Evolutionary conservation across 495 filamentous ascomycete genomes (phyloP), one percentile per base, ranked within the genome.

Genomic region (Niebla homalea): DNA sequence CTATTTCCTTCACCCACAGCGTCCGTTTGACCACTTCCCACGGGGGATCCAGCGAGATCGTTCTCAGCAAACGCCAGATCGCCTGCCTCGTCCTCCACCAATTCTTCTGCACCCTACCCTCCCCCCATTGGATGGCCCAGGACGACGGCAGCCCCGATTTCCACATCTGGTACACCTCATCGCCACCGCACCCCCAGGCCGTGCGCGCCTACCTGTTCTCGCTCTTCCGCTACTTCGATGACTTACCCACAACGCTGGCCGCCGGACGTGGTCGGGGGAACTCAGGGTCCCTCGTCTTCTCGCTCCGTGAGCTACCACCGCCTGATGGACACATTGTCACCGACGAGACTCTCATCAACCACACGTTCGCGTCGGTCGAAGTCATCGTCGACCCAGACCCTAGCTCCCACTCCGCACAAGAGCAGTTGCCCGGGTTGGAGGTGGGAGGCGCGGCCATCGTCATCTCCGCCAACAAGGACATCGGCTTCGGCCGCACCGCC

Each of bases 401-500:
- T 32, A 6, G 5, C 3, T 10, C 29, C 29, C n/a, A 7, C 29
- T 12, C 29, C 5, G 5, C 29, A 7, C 10, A 7, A 12, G 14
- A 32, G 7, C 5, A 32, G 2, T 12, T 32, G 7, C 29, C 3
- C 5, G 29, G 8, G 8, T 12, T 32, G 3, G 0, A 32, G 5
- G 29, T 11, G 3, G 8, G 8, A 11, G 0, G 8, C 29, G 14
- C 8, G 8, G 59, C 59, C 6, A 47, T 38, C 3, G 57, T 59
- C 8, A 41, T 59, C 39, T 48, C 59, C n/a, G 50, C 53, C 11
- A 60, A 64, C 44, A 52, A 53, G 39, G 39, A 43, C 36, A 43
- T 64, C 15, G 57, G 54, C 18, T 60, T 56, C 46, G 55, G 57
- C 2, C 52, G 59, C 43, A 58, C 57, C n/a, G 61, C 57, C 5